A percentile compares a stretch with the other conserved stretches of the same genome.
Evolutionary conservation across 1,284 basidiomycete species (phyloP).

Genomic region (Moesziomyces sp.): DNA sequence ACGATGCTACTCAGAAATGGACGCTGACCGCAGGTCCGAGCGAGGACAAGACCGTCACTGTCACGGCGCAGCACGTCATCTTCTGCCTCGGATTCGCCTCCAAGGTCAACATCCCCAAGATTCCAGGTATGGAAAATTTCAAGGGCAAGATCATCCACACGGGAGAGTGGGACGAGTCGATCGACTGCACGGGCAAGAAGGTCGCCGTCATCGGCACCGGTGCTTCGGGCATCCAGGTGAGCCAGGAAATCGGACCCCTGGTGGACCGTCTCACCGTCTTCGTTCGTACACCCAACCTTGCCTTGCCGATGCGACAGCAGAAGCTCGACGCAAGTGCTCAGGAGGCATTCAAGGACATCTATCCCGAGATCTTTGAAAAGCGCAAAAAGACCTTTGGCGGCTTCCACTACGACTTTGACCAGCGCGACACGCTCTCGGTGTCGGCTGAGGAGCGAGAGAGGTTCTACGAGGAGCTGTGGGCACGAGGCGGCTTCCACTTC

Average conservation of each 20-base stretch:
- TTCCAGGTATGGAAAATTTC: slow-evolving; percentile 71
- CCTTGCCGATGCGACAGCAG: slow-evolving; percentile 51
- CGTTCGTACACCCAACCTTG: slow-evolving; percentile 55
- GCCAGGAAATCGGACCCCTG: slow-evolving; percentile 62
- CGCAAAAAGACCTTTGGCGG: slow-evolving; percentile 53
- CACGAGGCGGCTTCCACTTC: slow-evolving; percentile 45
- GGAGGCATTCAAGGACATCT: slow-evolving; percentile 50
- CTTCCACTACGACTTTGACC: slow-evolving; percentile 55
- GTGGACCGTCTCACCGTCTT: slow-evolving; percentile 52
- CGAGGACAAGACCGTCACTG: slow-evolving; percentile 21
- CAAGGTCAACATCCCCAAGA: slow-evolving; percentile 69
- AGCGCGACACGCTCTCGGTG: slow-evolving; percentile 30
- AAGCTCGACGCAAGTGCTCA: slow-evolving; percentile 44
- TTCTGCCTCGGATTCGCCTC: slow-evolving; percentile 54
- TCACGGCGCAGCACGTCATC: slow-evolving; percentile 48
- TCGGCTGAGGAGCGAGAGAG: slow-evolving; percentile 45
- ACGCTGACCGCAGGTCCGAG: slow-evolving; percentile 39
- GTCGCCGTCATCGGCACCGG: slow-evolving; percentile 77
- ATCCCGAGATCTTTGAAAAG: slow-evolving; percentile 53
- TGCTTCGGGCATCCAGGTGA: slow-evolving; percentile 72
- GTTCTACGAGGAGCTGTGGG: slow-evolving; percentile 47
- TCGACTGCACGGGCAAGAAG: slow-evolving; percentile 72
- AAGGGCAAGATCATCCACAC: slow-evolving; percentile 73
- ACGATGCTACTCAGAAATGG: slow-evolving; percentile 33
- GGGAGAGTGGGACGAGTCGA: slow-evolving; percentile 73